Evolutionary conservation across 306 rosid genomes (phyloP).

Genomic region (Comarum palustre): DNA sequence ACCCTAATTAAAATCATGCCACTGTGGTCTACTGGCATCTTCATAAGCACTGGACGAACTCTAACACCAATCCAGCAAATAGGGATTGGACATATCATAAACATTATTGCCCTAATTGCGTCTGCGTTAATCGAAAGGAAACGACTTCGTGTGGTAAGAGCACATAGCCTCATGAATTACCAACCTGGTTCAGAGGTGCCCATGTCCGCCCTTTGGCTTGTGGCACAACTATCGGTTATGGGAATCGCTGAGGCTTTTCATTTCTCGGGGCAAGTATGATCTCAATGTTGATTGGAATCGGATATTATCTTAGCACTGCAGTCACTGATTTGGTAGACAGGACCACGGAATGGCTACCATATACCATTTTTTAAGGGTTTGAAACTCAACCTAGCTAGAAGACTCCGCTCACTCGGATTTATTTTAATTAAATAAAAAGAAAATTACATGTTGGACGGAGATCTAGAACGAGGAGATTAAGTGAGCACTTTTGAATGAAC

Average conservation of each 20-base stretch:
- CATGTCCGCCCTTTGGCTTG: slow-evolving; percentile 33
- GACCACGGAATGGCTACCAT: slow-evolving; percentile 28
- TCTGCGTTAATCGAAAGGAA: slow-evolving; percentile 28
- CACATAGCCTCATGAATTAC: not conserved
- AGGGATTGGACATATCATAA: slow-evolving; percentile 27
- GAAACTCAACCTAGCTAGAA: too few species aligned
- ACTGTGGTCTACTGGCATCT: slow-evolving; percentile 34
- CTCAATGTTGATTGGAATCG: slow-evolving; percentile 28
- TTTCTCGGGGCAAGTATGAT: slow-evolving; percentile 30
- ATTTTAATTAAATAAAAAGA: too few species aligned
- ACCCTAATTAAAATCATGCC: slow-evolving; percentile 24
- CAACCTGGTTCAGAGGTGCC: slow-evolving; percentile 18
- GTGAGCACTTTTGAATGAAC: too few species aligned
- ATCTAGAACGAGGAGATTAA: too few species aligned
- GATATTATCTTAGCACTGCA: slow-evolving; percentile 23
- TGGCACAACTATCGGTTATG: slow-evolving; percentile 1
- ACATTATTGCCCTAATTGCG: slow-evolving; percentile 1
- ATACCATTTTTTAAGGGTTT: too few species aligned
- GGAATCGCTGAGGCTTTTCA: slow-evolving; percentile 31
- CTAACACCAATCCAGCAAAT: slow-evolving; percentile 26
- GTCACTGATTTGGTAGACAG: slow-evolving; percentile 10
- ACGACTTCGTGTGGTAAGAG: slow-evolving; percentile 16
- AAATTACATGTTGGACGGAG: too few species aligned
- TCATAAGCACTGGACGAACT: not conserved
- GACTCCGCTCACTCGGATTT: too few species aligned